These are phyloP conservation scores for Ilex aquifolium DNA, from an alignment of 257 asterid species.

Conservation along the genomic window DNA sequence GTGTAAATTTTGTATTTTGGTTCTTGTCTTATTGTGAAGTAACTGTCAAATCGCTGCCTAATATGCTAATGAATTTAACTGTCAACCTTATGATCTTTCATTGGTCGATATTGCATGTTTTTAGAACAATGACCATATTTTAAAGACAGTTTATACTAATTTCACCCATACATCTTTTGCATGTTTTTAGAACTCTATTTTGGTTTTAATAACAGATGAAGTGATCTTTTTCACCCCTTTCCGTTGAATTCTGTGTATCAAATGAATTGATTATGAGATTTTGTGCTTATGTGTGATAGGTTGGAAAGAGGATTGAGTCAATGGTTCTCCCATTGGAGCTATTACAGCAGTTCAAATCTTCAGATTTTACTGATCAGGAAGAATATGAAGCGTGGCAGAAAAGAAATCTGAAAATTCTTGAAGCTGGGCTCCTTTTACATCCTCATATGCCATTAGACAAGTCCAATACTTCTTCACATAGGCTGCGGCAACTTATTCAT, in stretches of 20 bases:
- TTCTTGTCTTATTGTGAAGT: no score
- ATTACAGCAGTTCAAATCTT: constrained; percentile 89
- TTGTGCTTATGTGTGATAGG: constrained; percentile 28
- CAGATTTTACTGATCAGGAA: constrained; percentile 76
- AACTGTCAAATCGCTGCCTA: no score
- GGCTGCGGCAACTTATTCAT: constrained; percentile 69
- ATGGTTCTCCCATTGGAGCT: constrained; percentile 89
- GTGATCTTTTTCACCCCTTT: no score
- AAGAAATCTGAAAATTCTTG: constrained; percentile 82
- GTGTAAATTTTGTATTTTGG: no score
- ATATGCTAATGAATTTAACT: no score
- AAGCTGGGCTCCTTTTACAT: constrained; percentile 88
- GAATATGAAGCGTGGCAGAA: constrained; percentile 93
- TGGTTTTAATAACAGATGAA: no score
- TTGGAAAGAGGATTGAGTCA: constrained; percentile 71
- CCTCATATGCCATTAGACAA: constrained; percentile 76
- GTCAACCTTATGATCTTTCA: no score
- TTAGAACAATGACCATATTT: no score
- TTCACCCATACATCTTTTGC: no score
- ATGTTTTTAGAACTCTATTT: no score
- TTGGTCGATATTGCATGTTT: no score
- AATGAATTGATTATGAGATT: background rate
- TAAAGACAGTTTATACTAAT: no score
- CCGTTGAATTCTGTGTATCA: background rate
- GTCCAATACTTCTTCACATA: constrained; percentile 63